Evolutionary conservation across 352 stramenopile species (phyloP).

Genomic region (Globisporangium okanoganense): DNA sequence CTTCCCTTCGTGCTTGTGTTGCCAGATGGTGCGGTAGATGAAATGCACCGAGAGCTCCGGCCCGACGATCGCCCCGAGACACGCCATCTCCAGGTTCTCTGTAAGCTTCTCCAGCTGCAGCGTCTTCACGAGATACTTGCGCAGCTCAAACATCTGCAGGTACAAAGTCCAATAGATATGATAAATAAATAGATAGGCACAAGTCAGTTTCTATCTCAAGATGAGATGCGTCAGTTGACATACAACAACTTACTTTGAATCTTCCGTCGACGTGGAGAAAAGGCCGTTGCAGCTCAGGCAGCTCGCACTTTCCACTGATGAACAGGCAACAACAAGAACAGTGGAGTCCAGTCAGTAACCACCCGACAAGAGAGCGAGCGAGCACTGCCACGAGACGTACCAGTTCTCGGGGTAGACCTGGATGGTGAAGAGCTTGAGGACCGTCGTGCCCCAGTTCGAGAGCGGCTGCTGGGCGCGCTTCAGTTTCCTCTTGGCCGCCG

Average conservation of each 20-base stretch:
- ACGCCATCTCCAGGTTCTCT: slow-evolving; percentile 47
- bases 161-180: neutral
- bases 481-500: neutral
- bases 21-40: slow-evolving; percentile 65
- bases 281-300: slow-evolving; percentile 34
- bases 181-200: neutral
- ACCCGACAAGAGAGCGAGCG: neutral
- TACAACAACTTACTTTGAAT: slow-evolving; percentile 39
- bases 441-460: slow-evolving; percentile 3
- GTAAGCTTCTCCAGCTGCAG: slow-evolving; percentile 23
- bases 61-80: slow-evolving; percentile 52
- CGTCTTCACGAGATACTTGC: slow-evolving; percentile 38
- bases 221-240: neutral
- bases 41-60: slow-evolving; percentile 64
- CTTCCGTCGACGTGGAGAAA: slow-evolving; percentile 62
- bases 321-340: neutral
- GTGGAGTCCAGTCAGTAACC: neutral
- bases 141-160: slow-evolving; percentile 53
- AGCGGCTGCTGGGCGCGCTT: slow-evolving; percentile 1
- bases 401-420: slow-evolving; percentile 8
- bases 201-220: slow-evolving; percentile 6
- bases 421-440: slow-evolving; percentile 10
- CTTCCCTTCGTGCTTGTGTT: slow-evolving; percentile 39
- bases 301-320: neutral
- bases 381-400: neutral